These are phyloP conservation scores for Russula earlei DNA, from an alignment of 768 basidiomycete species.

Conservation along the genomic window DNA sequence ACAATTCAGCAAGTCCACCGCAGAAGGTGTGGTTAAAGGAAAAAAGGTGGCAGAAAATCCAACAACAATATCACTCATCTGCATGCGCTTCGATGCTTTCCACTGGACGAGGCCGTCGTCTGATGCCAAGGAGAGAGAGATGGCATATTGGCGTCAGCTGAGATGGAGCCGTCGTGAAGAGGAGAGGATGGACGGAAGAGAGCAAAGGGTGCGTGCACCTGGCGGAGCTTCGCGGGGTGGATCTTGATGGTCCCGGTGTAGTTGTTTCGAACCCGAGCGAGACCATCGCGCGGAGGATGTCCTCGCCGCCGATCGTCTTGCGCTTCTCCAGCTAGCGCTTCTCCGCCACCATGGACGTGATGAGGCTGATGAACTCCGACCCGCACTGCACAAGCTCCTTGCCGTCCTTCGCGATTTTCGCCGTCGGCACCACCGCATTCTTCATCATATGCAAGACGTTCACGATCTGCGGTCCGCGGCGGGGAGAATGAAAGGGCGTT, in stretches of 20 bases:
- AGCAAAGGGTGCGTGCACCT: slow-evolving; percentile 36
- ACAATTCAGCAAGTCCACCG: background rate
- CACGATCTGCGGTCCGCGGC: slow-evolving; percentile 63
- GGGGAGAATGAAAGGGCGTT: background rate
- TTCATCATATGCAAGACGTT: slow-evolving; percentile 99
- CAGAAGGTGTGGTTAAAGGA: background rate
- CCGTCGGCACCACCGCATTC: slow-evolving; percentile 73
- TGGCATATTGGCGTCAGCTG: too few relatives aligned
- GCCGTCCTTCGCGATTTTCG: slow-evolving; percentile 96
- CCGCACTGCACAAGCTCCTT: slow-evolving; percentile 99
- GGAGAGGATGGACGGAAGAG: too few relatives aligned
- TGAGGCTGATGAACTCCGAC: slow-evolving; percentile 96
- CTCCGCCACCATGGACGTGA: slow-evolving; percentile 94
- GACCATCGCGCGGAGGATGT: slow-evolving; percentile 91
- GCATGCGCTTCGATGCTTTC: slow-evolving; percentile 11
- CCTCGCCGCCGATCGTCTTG: slow-evolving; percentile 97
- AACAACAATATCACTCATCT: slow-evolving; percentile 5
- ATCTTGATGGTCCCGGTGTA: slow-evolving; percentile 90
- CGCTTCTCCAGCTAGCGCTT: slow-evolving; percentile 91
- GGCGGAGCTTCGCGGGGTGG: slow-evolving; percentile 81
- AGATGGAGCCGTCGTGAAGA: background rate
- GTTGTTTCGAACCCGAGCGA: slow-evolving; percentile 89
- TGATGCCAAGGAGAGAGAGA: slow-evolving; percentile 17
- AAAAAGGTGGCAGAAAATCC: too few relatives aligned
- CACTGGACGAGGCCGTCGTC: slow-evolving; percentile 14